Conservation (phyloP, 78 protist genomes). For the Diacronema lutheri region DNA sequence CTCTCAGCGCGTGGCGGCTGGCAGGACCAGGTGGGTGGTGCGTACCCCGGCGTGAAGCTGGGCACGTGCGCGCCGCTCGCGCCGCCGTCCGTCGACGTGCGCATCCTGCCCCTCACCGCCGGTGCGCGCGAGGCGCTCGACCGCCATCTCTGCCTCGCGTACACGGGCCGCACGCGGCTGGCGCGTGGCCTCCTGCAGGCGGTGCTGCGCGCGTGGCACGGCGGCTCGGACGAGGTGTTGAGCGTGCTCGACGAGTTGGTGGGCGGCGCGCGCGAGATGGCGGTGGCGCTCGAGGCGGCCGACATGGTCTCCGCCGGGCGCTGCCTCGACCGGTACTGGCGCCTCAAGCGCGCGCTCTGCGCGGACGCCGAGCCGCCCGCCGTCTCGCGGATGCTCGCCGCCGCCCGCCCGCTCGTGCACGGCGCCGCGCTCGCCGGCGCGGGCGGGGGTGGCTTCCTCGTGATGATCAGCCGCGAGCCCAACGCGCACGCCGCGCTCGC, state of each 20-base stretch:
- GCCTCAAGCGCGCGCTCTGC: constrained; percentile 52
- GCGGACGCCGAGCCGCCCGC: constrained; percentile 50
- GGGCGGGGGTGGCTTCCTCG: constrained; percentile 77
- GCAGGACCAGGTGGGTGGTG: constrained; percentile 76
- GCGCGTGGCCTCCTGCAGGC: constrained; percentile 63
- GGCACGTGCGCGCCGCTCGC: background rate
- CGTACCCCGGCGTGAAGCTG: constrained; percentile 52
- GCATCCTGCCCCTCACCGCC: background rate
- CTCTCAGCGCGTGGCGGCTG: constrained; percentile 78
- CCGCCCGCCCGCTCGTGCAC: background rate
- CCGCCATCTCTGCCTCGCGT: constrained; percentile 43
- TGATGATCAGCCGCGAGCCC: constrained; percentile 31
- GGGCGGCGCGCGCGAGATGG: constrained; percentile 13
- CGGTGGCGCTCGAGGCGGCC: constrained; percentile 11
- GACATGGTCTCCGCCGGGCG: constrained; percentile 51
- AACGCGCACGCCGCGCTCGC: background rate
- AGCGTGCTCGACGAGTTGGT: constrained; percentile 1
- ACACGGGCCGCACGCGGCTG: constrained; percentile 65
- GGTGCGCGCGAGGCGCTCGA: background rate
- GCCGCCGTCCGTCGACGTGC: background rate
- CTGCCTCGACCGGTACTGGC: constrained; percentile 48
- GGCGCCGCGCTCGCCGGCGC: constrained; percentile 69
- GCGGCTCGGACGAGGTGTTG: constrained; percentile 13
- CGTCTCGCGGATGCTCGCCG: constrained; percentile 6
- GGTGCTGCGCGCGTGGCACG: constrained; percentile 58